Percentiles rank a stretch among this genome's conserved stretches.
Evolutionary conservation across 208 protist genomes (phyloP).

Genomic region (Histomonas meleagridis): DNA sequence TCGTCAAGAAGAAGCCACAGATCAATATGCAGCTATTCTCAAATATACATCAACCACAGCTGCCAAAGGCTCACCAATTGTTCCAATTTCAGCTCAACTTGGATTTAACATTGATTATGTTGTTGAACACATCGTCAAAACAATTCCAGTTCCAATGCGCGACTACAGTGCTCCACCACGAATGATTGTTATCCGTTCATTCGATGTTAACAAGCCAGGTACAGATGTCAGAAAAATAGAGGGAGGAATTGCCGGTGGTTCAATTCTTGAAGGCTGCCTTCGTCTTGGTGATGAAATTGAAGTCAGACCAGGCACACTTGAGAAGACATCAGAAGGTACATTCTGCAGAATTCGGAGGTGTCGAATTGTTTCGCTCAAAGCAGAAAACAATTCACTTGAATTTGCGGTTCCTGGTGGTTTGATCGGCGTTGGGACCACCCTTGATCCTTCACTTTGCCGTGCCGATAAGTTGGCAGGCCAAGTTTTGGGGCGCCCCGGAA

Average conservation of each 20-base stretch:
- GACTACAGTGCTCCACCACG: conserved; percentile 74
- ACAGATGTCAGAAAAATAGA: conserved; percentile 70
- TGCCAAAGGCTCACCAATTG: conserved; percentile 79
- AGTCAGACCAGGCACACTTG: conserved; percentile 86
- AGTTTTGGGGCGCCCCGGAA: conserved; percentile 61
- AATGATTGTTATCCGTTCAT: conserved; percentile 97
- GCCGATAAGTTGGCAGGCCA: conserved; percentile 91
- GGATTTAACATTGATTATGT: conserved; percentile 94
- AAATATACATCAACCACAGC: conserved; percentile 66
- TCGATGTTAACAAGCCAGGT: conserved; percentile 98
- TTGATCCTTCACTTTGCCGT: conserved; percentile 94
- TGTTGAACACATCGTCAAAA: conserved; percentile 81
- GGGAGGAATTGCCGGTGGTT: conserved; percentile 75
- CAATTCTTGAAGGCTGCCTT: conserved; percentile 87
- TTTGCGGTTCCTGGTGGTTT: conserved; percentile 70
- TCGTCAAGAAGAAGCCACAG: conserved; percentile 64
- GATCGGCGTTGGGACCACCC: conserved; percentile 83
- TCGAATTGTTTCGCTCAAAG: conserved; percentile 59
- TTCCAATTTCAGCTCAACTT: conserved; percentile 89
- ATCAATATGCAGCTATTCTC: conserved; percentile 85
- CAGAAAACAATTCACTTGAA: conserved; percentile 85
- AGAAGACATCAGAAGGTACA: conserved; percentile 50
- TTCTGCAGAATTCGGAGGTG: conserved; percentile 82
- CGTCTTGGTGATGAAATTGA: conserved; percentile 91
- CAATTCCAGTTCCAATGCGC: conserved; percentile 82